Evolutionary conservation across 2,329 filamentous ascomycete genomes (phyloP).

Genomic region (Parascedosporium putredinis): DNA sequence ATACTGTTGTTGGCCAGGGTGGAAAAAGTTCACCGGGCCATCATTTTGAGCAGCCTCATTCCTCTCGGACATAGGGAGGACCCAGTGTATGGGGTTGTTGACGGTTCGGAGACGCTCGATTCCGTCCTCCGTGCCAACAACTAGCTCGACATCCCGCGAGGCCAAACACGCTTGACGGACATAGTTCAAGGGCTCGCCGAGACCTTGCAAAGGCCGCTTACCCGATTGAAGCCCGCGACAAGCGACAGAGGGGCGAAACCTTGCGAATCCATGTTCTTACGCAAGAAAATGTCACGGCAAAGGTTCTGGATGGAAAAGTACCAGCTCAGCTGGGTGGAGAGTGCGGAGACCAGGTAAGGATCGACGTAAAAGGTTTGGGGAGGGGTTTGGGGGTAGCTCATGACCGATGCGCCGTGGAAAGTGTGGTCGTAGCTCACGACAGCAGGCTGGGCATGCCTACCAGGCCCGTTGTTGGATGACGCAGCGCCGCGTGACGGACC

Average conservation of each 20-base stretch:
- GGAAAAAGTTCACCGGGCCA: constrained; percentile 40
- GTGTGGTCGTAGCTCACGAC: constrained; percentile 11
- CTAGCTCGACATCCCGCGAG: constrained; percentile 71
- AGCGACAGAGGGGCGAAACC: constrained; percentile 77
- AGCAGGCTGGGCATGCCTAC: constrained; percentile 19
- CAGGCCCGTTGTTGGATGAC: constrained; percentile 15
- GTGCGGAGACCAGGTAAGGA: constrained; percentile 22
- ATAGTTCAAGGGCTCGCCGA: constrained; percentile 10
- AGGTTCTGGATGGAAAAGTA: constrained; percentile 97
- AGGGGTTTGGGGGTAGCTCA: constrained; percentile 19
- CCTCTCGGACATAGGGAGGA: constrained; percentile 61
- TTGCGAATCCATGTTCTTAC: constrained; percentile 88
- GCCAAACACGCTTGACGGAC: constrained; percentile 34
- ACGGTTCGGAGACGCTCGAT: constrained; percentile 66
- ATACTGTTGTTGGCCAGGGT: constrained; percentile 9
- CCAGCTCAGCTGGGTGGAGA: constrained; percentile 61
- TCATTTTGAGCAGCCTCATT: constrained; percentile 64
- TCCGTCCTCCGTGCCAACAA: constrained; percentile 58
- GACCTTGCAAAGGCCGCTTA: constrained; percentile 45
- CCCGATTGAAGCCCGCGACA: constrained; percentile 78
- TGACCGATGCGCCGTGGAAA: constrained; percentile 19
- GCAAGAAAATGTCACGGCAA: constrained; percentile 82
- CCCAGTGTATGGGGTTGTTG: constrained; percentile 70
- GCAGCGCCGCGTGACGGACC: constrained; percentile 10
- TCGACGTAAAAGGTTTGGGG: constrained; percentile 9